Percentiles rank a stretch among this genome's conserved stretches.
Evolutionary conservation across 1,139 yeast genomes (phyloP).

Genomic region (Diutina siamensis): DNA sequence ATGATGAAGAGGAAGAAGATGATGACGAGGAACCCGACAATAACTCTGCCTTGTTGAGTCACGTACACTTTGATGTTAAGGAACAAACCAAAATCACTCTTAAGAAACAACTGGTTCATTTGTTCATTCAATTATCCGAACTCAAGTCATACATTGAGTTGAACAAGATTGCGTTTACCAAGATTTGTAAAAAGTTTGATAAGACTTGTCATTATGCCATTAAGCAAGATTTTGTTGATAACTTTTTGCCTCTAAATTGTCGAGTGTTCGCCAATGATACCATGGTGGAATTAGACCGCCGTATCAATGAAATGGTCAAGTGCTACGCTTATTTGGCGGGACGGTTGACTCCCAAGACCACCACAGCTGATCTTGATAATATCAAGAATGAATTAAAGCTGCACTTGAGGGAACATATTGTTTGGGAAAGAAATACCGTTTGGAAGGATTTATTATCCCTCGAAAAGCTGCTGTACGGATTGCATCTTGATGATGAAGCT

Average conservation of each 20-base stretch:
- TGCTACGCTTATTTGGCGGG: constrained; percentile 36
- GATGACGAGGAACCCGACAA: constrained; percentile 16
- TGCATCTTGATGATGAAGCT: constrained; percentile 20
- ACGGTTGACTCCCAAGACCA: constrained; percentile 18
- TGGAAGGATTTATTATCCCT: constrained; percentile 94
- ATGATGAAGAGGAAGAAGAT: constrained; percentile 33
- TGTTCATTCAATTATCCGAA: constrained; percentile 73
- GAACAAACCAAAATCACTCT: constrained; percentile 53
- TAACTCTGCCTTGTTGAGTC: constrained; percentile 30
- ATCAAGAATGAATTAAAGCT: constrained; percentile 62
- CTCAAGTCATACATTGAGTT: constrained; percentile 71
- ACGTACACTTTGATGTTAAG: constrained; percentile 34
- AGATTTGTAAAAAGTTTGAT: constrained; percentile 84
- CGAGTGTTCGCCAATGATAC: constrained; percentile 37
- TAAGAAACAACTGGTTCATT: constrained; percentile 51
- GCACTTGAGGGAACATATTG: constrained; percentile 81
- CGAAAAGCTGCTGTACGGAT: constrained; percentile 47
- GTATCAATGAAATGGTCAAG: constrained; percentile 36
- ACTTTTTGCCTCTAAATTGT: constrained; percentile 31
- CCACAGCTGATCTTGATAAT: constrained; percentile 26
- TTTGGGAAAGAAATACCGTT: constrained; percentile 93
- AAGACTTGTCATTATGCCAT: constrained; percentile 59
- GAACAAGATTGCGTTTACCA: constrained; percentile 79
- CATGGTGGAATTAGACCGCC: constrained; percentile 30
- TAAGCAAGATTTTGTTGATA: constrained; percentile 39